Base-by-base conservation (phyloP, 805 yeast species). In the Yamadazyma scolyti region DNA sequence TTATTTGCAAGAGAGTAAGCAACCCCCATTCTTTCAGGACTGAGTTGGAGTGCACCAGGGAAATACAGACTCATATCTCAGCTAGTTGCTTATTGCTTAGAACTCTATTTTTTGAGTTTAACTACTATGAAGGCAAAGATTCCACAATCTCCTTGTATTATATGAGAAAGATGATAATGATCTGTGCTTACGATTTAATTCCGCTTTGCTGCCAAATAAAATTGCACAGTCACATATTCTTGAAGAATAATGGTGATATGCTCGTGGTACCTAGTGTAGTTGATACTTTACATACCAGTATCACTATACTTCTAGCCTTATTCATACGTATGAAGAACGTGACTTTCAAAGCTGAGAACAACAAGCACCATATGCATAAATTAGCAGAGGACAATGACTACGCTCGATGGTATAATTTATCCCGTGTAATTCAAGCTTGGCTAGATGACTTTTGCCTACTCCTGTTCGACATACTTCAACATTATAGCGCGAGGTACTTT, bases 401-500 rank as follows among this genome's bases (percentile, higher is more conserved):
- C n/a, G n/a, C n/a, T n/a, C n/a, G n/a, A n/a, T n/a, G n/a, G n/a
- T n/a, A n/a, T n/a, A n/a, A n/a, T n/a, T n/a, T n/a, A n/a, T n/a
- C n/a, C n/a, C n/a, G n/a, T n/a, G n/a, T n/a, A 62, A 22, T 19
- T 10, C 10, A n/a, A n/a, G n/a, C n/a, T n/a, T n/a, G n/a, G n/a
- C n/a, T n/a, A n/a, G n/a, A n/a, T n/a, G n/a, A n/a, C n/a, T n/a
- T n/a, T n/a, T n/a, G n/a, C n/a, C n/a, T n/a, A n/a, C n/a, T n/a
- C n/a, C n/a, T 27, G n/a, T 18, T 30, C 6, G 31, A 26, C 3
- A 20, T 34, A 4, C 19, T 36, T 6, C 13, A 13, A 4, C 31
- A 31, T 23, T 55, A 82, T 20, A 75, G 84, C 11, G 63, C 59
- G 12, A 67, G 73, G 41, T 80, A 78, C 47, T 77, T 74, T 36